These are phyloP conservation scores for Galeopsis tetrahit DNA, from an alignment of 257 asterid genomes.

Conservation along the genomic window DNA sequence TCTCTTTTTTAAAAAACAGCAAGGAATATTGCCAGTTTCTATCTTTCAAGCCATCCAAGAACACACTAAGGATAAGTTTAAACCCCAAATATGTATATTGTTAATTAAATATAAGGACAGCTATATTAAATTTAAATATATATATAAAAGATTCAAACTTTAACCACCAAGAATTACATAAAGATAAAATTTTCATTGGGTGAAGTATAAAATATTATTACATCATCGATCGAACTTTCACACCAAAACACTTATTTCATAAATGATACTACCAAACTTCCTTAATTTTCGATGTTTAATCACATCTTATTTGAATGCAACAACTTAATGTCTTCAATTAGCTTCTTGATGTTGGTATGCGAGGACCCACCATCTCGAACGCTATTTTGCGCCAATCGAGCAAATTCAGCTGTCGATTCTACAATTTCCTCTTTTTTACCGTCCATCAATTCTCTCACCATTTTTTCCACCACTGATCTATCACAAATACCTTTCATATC, in stretches of 20 bases:
- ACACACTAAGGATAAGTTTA: no score
- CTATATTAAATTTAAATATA: no score
- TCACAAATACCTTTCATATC: neutral
- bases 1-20: no score
- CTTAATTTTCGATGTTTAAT: constrained; percentile 1
- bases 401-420: neutral
- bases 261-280: neutral
- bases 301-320: constrained; percentile 13
- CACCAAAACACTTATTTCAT: neutral
- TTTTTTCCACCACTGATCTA: neutral
- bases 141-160: neutral
- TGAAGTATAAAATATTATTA: neutral
- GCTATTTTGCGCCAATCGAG: constrained; percentile 24
- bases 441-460: neutral
- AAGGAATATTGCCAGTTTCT: no score
- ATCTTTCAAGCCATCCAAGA: no score
- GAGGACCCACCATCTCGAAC: constrained; percentile 46
- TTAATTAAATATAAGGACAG: no score
- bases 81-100: no score
- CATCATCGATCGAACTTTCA: neutral
- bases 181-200: neutral
- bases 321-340: constrained; percentile 33
- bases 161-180: no score
- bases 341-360: constrained; percentile 31
- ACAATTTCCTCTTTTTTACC: neutral